Conservation (phyloP, 768 basidiomycete species). For the Suillus fuscotomentosus region DNA sequence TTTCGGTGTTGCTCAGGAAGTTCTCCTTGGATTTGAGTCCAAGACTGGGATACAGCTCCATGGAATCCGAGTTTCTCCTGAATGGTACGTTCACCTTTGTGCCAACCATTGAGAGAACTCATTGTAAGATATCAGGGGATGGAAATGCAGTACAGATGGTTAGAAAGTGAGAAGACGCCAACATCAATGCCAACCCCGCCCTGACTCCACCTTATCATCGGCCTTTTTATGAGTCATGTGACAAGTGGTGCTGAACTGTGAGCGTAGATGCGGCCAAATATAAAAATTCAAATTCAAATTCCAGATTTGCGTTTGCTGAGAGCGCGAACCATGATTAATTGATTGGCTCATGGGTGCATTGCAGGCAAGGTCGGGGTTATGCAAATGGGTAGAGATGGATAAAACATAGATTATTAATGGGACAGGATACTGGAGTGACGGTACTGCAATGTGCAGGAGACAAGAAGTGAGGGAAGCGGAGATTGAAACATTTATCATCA, state of each 20-base stretch:
- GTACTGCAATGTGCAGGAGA: neutral
- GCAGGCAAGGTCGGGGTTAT: neutral
- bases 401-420: neutral
- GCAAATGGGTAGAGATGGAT: neutral
- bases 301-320: neutral
- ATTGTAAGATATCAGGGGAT: slow-evolving; percentile 11
- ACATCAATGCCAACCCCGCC: neutral
- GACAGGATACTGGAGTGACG: neutral
- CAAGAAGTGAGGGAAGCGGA: neutral
- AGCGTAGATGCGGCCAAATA: too few species aligned
- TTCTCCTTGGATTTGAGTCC: slow-evolving; percentile 41
- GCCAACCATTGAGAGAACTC: slow-evolving; percentile 35
- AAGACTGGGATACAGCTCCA: slow-evolving; percentile 36
- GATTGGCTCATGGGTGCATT: neutral
- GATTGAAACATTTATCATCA: neutral
- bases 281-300: too few species aligned
- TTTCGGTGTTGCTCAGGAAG: slow-evolving; percentile 48
- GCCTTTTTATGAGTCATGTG: neutral
- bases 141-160: neutral
- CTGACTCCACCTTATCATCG: neutral
- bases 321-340: neutral
- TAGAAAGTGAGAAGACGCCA: neutral
- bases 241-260: neutral
- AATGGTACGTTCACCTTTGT: slow-evolving; percentile 48
- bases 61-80: slow-evolving; percentile 47